These are phyloP conservation scores for Sclerotinia borealis DNA, from an alignment of 2,329 filamentous ascomycete genomes.

Conservation along the genomic window DNA sequence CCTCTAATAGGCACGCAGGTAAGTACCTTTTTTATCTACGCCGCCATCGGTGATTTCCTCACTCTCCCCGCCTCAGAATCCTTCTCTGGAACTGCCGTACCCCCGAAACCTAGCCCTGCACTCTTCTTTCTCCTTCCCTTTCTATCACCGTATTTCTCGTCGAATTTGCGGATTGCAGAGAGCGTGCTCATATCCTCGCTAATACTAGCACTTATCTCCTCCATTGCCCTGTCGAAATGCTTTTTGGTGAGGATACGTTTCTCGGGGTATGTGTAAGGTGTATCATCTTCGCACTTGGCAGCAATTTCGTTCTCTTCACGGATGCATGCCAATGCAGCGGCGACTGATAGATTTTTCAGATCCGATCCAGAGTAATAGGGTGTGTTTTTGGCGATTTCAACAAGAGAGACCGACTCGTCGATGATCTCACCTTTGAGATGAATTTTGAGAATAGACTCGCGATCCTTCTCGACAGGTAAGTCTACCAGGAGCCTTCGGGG, in stretches of 20 bases:
- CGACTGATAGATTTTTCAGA: conserved; percentile 75
- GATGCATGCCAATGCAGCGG: conserved; percentile 72
- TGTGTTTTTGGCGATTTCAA: conserved; percentile 58
- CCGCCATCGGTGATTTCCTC: conserved; percentile 24
- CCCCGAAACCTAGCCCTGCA: conserved; percentile 53
- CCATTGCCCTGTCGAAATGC: conserved; percentile 82
- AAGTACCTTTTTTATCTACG: neutral
- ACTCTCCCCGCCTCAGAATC: conserved; percentile 31
- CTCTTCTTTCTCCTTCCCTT: conserved; percentile 57
- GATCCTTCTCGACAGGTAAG: conserved; percentile 59
- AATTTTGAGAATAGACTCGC: conserved; percentile 63
- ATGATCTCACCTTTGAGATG: conserved; percentile 64
- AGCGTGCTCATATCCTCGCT: conserved; percentile 89
- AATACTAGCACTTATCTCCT: conserved; percentile 87
- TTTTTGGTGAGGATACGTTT: conserved; percentile 56
- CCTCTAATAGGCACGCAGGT: neutral
- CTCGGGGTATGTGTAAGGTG: conserved; percentile 52
- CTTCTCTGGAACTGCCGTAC: conserved; percentile 25
- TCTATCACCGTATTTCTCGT: conserved; percentile 87
- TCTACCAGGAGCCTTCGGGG: conserved; percentile 70
- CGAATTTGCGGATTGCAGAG: conserved; percentile 85
- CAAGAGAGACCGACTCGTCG: conserved; percentile 54
- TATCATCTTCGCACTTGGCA: conserved; percentile 35
- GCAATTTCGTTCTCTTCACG: conserved; percentile 59
- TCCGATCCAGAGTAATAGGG: conserved; percentile 78